Evolutionary conservation across 2,329 filamentous ascomycete species (phyloP).

Genomic region (Aspergillus fischeri): DNA sequence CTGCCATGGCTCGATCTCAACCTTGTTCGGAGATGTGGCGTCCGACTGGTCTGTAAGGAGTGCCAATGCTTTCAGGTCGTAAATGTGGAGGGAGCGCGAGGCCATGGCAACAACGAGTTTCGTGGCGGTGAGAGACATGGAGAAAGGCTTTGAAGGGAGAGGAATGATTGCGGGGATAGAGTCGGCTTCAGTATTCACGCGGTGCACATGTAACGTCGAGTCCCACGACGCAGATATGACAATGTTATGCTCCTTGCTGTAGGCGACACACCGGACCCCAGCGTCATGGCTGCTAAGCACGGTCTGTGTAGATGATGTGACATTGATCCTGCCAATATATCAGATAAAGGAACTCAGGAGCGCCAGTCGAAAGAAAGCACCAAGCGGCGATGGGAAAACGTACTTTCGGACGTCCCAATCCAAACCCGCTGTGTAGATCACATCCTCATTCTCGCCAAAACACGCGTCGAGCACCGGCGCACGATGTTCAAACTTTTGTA

Average conservation of each 20-base stretch:
- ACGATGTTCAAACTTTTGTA: slow-evolving; percentile 72
- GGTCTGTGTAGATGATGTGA: slow-evolving; percentile 67
- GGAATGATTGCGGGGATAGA: slow-evolving; percentile 59
- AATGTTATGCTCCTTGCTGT: slow-evolving; percentile 69
- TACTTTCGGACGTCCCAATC: slow-evolving; percentile 81
- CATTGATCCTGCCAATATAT: slow-evolving; percentile 55
- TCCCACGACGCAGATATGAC: slow-evolving; percentile 94
- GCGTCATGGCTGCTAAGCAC: slow-evolving; percentile 73
- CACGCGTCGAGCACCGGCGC: slow-evolving; percentile 88
- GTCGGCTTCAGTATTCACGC: slow-evolving; percentile 43
- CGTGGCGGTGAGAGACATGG: slow-evolving; percentile 69
- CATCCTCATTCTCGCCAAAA: slow-evolving; percentile 77
- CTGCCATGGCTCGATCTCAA: slow-evolving; percentile 77
- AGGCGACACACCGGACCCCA: slow-evolving; percentile 79
- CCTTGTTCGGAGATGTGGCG: slow-evolving; percentile 34
- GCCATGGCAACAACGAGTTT: slow-evolving; percentile 97
- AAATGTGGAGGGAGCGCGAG: slow-evolving; percentile 87
- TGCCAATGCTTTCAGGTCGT: slow-evolving; percentile 70
- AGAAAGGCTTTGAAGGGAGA: slow-evolving; percentile 84
- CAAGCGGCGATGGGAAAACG: slow-evolving; percentile 14
- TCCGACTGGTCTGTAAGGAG: slow-evolving; percentile 49
- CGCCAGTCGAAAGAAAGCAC: not conserved
- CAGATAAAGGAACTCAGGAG: slow-evolving; percentile 1
- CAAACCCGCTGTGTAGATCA: slow-evolving; percentile 80
- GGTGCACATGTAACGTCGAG: slow-evolving; percentile 79